Evolutionary conservation across 2,329 filamentous ascomycete species (phyloP).

Genomic region (Trichophyton benhamiae): DNA sequence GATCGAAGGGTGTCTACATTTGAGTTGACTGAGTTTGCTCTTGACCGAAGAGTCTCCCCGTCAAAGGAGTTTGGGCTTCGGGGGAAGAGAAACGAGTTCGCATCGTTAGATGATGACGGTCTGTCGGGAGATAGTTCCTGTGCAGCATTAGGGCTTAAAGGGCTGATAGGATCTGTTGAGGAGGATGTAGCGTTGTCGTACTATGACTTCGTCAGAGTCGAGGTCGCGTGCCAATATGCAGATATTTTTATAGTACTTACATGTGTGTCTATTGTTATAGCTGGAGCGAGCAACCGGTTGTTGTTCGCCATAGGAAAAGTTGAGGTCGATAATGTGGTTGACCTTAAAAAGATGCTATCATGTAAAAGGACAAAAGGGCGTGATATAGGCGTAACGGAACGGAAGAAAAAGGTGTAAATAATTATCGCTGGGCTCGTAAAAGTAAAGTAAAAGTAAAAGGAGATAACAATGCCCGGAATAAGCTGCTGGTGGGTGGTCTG

Average conservation of each 20-base stretch:
- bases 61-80: constrained; percentile 21
- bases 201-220: constrained; percentile 7
- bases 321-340: background rate
- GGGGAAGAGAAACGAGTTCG: constrained; percentile 12
- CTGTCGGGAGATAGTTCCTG: constrained; percentile 9
- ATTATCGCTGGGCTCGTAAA: background rate
- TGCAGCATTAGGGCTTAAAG: background rate
- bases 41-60: constrained; percentile 33
- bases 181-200: constrained; percentile 7
- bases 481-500: background rate
- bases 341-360: background rate
- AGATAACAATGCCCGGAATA: background rate
- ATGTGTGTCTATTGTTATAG: constrained; percentile 13
- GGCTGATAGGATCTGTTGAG: constrained; percentile 3
- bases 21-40: constrained; percentile 31
- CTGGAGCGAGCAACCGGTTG: constrained; percentile 13
- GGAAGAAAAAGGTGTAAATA: background rate
- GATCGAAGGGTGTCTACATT: constrained; percentile 25
- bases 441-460: background rate
- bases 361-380: background rate
- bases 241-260: constrained; percentile 6
- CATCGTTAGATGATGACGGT: constrained; percentile 11
- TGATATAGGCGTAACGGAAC: background rate
- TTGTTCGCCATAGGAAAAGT: constrained; percentile 11
- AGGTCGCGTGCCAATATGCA: background rate